phyloP scores from a whole-genome alignment of 345 rosid genomes.

The Gynandropsis gynandra region DNA sequence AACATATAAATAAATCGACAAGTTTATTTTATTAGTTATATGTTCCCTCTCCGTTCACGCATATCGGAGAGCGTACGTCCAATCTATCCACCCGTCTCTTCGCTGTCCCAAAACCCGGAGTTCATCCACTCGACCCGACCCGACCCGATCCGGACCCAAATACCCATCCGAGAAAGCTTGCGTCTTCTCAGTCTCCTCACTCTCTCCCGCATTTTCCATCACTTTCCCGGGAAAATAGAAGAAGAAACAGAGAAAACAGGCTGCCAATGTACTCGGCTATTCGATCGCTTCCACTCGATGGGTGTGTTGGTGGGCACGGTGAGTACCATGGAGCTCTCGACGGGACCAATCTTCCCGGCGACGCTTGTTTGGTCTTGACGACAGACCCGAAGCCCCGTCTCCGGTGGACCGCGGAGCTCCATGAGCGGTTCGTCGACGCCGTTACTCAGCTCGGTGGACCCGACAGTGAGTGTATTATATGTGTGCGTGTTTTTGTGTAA shows the following conservation, averaged over 20 bases:
- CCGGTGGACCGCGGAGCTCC: slow-evolving; percentile 96
- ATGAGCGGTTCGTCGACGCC: slow-evolving; percentile 86
- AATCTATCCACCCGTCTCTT: too few species aligned
- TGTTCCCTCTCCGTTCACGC: background rate
- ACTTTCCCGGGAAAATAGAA: slow-evolving; percentile 15
- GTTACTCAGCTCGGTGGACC: slow-evolving; percentile 96
- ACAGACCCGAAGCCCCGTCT: slow-evolving; percentile 96
- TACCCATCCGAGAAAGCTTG: too few species aligned
- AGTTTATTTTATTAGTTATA: too few species aligned
- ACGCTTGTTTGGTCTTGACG: slow-evolving; percentile 75
- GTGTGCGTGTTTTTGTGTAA: background rate
- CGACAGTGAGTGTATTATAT: slow-evolving; percentile 46
- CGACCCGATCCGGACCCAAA: too few species aligned
- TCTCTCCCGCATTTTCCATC: slow-evolving; percentile 15
- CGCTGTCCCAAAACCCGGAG: too few species aligned
- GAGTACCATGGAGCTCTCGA: slow-evolving; percentile 46
- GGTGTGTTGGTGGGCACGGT: slow-evolving; percentile 32
- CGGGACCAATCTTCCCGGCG: slow-evolving; percentile 57
- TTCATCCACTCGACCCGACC: background rate
- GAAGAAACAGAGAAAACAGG: slow-evolving; percentile 8
- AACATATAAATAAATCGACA: too few species aligned
- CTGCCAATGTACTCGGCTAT: slow-evolving; percentile 68
- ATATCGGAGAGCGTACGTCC: background rate
- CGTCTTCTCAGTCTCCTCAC: too few species aligned
- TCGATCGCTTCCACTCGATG: slow-evolving; percentile 67